phyloP scores from a whole-genome alignment of 257 asterid species.

The Solanum acaule region DNA sequence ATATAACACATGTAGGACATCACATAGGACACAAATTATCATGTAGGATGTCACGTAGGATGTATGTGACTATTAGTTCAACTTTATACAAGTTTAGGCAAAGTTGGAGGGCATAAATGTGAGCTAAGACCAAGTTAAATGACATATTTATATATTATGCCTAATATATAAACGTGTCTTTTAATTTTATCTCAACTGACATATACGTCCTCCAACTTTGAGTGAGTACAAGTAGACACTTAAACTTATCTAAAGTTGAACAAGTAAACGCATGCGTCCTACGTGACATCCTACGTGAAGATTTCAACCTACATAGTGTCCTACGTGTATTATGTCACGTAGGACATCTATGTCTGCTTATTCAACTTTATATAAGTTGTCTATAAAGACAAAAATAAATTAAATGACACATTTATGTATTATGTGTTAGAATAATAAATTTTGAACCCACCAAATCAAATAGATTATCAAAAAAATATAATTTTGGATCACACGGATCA shows the following conservation, averaged over 20 bases:
- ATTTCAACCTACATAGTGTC: no score
- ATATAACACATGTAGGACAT: no score
- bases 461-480: neutral
- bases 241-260: neutral
- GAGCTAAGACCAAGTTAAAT: accelerated
- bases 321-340: neutral
- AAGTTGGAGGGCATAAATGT: neutral
- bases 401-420: no score
- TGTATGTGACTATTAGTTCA: neutral
- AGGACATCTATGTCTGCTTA: accelerated
- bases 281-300: accelerated
- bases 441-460: neutral
- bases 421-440: neutral
- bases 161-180: no score
- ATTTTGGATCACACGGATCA: neutral
- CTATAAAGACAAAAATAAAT: no score
- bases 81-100: neutral
- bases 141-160: no score
- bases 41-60: no score
- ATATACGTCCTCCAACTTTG: accelerated
- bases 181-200: no score
- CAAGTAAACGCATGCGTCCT: neutral
- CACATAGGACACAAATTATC: no score
- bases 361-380: no score
- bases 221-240: no score